Conservation (phyloP, 768 basidiomycete genomes). For the Mrakia hoshinonis region DNA sequence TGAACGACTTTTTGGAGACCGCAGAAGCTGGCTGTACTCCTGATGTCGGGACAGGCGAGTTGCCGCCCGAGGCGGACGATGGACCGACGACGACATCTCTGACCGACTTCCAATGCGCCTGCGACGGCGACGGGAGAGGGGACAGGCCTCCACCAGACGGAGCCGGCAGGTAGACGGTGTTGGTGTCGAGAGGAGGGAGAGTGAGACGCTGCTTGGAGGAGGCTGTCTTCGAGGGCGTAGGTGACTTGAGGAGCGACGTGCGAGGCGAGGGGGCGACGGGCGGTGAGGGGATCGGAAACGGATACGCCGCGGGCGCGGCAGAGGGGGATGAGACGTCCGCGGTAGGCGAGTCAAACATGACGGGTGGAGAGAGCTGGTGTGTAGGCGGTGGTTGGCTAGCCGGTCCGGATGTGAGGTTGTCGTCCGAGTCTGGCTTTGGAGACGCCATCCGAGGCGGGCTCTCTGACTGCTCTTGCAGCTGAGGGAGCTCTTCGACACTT, state of each 20-base stretch:
- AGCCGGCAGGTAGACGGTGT: neutral
- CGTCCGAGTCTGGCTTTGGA: no score
- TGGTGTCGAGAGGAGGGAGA: neutral
- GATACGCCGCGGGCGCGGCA: neutral
- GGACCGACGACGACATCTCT: neutral
- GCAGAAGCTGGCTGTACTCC: neutral
- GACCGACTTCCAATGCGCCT: neutral
- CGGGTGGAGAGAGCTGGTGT: neutral
- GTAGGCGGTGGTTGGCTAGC: no score
- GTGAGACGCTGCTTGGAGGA: neutral
- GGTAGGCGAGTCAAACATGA: neutral
- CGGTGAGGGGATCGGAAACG: neutral
- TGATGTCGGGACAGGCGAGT: neutral
- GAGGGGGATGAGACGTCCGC: neutral
- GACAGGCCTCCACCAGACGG: neutral
- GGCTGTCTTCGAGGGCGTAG: neutral
- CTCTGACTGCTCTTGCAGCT: neutral
- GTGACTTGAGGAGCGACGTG: neutral
- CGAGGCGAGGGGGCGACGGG: neutral
- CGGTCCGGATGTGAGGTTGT: no score
- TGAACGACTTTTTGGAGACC: neutral
- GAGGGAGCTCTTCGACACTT: no score
- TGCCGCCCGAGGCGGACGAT: neutral
- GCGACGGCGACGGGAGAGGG: neutral
- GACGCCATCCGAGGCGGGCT: no score